Conservation (phyloP, 495 filamentous ascomycete genomes). For the Hyaloscypha finlandica region DNA sequence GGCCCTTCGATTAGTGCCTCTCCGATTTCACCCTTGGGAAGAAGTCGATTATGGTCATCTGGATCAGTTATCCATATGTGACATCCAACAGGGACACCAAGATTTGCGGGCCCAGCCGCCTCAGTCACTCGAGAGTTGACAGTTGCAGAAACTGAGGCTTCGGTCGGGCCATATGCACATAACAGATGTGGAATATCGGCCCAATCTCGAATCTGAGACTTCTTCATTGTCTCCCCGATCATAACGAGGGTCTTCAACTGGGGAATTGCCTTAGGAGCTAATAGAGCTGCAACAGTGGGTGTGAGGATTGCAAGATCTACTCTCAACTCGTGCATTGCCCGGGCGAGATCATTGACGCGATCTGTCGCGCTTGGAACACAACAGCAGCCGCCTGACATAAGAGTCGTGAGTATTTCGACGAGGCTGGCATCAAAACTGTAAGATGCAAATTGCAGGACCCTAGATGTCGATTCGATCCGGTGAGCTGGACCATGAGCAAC, state of each 20-base stretch:
- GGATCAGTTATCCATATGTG: not conserved
- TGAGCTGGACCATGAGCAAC: slow-evolving; percentile 11
- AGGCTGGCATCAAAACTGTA: slow-evolving; percentile 65
- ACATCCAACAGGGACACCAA: slow-evolving; percentile 22
- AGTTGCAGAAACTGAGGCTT: slow-evolving; percentile 30
- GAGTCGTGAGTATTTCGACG: slow-evolving; percentile 80
- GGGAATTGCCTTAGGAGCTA: slow-evolving; percentile 45
- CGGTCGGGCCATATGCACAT: slow-evolving; percentile 60
- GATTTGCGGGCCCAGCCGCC: slow-evolving; percentile 7
- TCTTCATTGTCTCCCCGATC: slow-evolving; percentile 58
- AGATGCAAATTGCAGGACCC: slow-evolving; percentile 14
- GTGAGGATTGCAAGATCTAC: slow-evolving; percentile 41
- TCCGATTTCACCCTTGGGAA: slow-evolving; percentile 40
- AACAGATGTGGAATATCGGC: slow-evolving; percentile 49
- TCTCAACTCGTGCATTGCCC: slow-evolving; percentile 26
- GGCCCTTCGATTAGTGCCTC: slow-evolving; percentile 66
- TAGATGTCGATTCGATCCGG: slow-evolving; percentile 19
- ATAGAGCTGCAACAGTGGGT: slow-evolving; percentile 48
- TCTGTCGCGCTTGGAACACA: slow-evolving; percentile 49
- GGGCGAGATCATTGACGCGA: slow-evolving; percentile 40
- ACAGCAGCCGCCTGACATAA: slow-evolving; percentile 60
- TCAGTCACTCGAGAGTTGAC: slow-evolving; percentile 42
- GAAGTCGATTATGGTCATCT: not conserved
- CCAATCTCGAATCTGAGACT: slow-evolving; percentile 55
- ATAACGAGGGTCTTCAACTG: slow-evolving; percentile 49